phyloP scores from a whole-genome alignment of 208 protist species.

The Crithidia bombi region DNA sequence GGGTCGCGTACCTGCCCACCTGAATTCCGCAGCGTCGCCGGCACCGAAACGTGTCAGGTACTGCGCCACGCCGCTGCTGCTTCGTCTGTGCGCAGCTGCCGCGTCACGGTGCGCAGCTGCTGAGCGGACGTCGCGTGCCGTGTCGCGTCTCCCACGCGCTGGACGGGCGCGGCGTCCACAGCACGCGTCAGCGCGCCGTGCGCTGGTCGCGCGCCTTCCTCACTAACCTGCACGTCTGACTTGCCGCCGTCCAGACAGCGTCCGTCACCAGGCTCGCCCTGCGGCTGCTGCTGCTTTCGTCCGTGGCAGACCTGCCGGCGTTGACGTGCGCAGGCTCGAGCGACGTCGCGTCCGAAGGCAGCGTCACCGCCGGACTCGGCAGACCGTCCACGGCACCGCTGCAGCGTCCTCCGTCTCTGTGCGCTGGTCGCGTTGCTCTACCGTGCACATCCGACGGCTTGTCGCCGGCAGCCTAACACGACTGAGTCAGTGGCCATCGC shows the following conservation, averaged over 20 bases:
- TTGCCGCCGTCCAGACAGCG: no score
- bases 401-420: background rate
- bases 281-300: background rate
- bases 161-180: no score
- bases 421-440: constrained; percentile 17
- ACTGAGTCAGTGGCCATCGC: background rate
- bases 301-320: background rate
- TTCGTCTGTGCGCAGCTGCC: background rate
- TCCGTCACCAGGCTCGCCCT: no score
- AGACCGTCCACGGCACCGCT: no score
- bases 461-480: background rate
- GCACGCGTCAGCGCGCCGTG: background rate
- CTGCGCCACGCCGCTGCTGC: background rate
- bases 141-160: no score
- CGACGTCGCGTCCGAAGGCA: no score
- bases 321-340: background rate
- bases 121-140: background rate
- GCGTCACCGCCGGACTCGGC: no score
- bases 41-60: background rate
- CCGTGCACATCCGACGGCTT: constrained; percentile 23
- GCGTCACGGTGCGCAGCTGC: no score
- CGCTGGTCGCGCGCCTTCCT: no score
- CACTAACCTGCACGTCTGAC: background rate
- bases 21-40: no score
- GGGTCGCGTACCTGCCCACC: no score